Evolutionary conservation across 768 basidiomycete genomes (phyloP).

Genomic region (Lentinula guzmanii): DNA sequence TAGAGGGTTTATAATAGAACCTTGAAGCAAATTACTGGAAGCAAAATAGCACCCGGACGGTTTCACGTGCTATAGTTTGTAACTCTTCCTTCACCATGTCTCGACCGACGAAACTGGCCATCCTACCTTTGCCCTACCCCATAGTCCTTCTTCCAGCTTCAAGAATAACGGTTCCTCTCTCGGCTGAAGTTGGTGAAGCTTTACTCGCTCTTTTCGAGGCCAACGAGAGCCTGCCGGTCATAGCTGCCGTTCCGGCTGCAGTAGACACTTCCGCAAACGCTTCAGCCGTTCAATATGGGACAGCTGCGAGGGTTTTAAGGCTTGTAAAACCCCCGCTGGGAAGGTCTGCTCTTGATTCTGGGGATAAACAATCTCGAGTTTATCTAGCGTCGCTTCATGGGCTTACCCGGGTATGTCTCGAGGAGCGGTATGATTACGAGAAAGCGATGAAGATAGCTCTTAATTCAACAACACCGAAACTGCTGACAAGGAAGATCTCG

Average conservation of each 20-base stretch:
- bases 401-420: conserved; percentile 56
- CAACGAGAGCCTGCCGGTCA: conserved; percentile 60
- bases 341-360: conserved; percentile 1
- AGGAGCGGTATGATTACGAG: conserved; percentile 27
- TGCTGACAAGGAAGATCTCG: conserved; percentile 38
- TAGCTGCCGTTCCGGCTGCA: conserved; percentile 59
- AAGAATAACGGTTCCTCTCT: conserved; percentile 61
- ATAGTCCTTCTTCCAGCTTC: conserved; percentile 71
- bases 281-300: conserved; percentile 52
- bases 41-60: neutral
- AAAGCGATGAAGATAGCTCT: conserved; percentile 14
- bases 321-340: conserved; percentile 46
- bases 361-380: conserved; percentile 48
- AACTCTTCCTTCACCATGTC: conserved; percentile 8
- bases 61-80: neutral
- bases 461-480: conserved; percentile 19
- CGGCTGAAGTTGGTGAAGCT: conserved; percentile 53
- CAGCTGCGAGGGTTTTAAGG: conserved; percentile 65
- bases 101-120: conserved; percentile 43
- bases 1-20: neutral
- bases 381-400: conserved; percentile 73
- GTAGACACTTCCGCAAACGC: conserved; percentile 20
- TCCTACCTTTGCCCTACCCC: conserved; percentile 68
- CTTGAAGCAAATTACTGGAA: neutral
- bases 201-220: conserved; percentile 64